phyloP scores from a whole-genome alignment of 768 basidiomycete species.

The Chiua virens region DNA sequence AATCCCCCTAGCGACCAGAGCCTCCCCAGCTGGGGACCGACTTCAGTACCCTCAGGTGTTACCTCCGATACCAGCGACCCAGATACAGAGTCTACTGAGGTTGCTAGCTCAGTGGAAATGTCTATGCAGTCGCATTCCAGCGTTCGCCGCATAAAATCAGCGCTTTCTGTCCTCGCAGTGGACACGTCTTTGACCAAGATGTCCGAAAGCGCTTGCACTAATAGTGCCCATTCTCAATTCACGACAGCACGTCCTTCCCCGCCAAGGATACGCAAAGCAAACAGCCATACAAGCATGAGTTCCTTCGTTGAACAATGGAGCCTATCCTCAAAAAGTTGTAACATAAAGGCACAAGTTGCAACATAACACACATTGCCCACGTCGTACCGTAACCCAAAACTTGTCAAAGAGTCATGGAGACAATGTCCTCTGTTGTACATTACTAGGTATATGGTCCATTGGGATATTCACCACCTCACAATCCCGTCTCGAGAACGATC shows the following conservation, averaged over 20 bases:
- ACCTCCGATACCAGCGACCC: constrained; percentile 1
- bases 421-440: constrained; percentile 7
- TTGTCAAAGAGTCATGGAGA: neutral
- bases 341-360: constrained; percentile 34
- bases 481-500: constrained; percentile 10
- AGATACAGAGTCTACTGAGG: constrained; percentile 1
- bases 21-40: constrained; percentile 53
- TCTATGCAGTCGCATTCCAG: constrained; percentile 15
- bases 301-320: constrained; percentile 61
- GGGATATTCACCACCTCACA: constrained; percentile 8
- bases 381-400: neutral
- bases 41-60: constrained; percentile 2
- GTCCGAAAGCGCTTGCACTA: constrained; percentile 4
- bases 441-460: constrained; percentile 13
- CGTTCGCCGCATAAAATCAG: constrained; percentile 32
- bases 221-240: constrained; percentile 12
- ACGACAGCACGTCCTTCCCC: constrained; percentile 40
- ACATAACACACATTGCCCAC: neutral
- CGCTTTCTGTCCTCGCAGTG: constrained; percentile 25
- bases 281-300: constrained; percentile 59
- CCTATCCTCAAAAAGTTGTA: constrained; percentile 57
- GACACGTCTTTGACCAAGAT: constrained; percentile 17
- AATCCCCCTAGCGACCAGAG: constrained; percentile 35
- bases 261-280: constrained; percentile 46
- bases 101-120: constrained; percentile 3